Base-by-base conservation (phyloP, 2,329 filamentous ascomycete species). In the Paramyrothecium sp. region DNA sequence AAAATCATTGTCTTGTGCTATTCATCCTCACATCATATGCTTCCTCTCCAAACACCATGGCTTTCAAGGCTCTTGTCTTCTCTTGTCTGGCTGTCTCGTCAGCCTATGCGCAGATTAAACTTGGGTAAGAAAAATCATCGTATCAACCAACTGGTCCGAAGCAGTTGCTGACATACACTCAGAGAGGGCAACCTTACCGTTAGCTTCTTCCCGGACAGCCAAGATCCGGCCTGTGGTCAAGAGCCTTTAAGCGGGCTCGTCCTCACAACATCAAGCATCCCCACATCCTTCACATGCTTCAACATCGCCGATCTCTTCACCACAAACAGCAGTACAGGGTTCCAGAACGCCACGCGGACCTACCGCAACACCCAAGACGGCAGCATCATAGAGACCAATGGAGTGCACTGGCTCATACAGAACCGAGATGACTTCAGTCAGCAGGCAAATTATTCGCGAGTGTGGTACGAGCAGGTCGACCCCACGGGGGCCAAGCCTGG, bases 271-370 rank as follows among this genome's bases (percentile, higher is more conserved):
- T 38, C 21, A 2, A 58, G 44, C 38, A 19, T 58, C 20, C 59
- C 62, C 1, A 51, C 38, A 1, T 23, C n/a, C 4, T 62, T 51
- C 51, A 64, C 62, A 13, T 65, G 62, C 59, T 64, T 64, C 55
- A 65, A 63, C 50, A 49, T 64, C 53, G 57, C 56, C 7, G 63
- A 65, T 11, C 60, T 64, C 41, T 64, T 65, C 48, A 56, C 60
- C 22, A 54, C 55, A 21, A 47, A 53, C 33, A 64, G 58, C 50
- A 54, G 26, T 10, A 61, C 58, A 1, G 63, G 63, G 1, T 63
- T 63, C 49, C 57, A 58, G 34, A 58, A 58, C 7, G 49, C 4
- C n/a, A 44, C 41, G 17, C 17, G 22, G 23, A 26, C 53, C 20
- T 59, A 55, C 44, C n/a, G 58, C 30, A 12, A 4, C 17, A n/a